phyloP scores from a whole-genome alignment of 2,329 filamentous ascomycete genomes.

The Talaromyces sp. region DNA sequence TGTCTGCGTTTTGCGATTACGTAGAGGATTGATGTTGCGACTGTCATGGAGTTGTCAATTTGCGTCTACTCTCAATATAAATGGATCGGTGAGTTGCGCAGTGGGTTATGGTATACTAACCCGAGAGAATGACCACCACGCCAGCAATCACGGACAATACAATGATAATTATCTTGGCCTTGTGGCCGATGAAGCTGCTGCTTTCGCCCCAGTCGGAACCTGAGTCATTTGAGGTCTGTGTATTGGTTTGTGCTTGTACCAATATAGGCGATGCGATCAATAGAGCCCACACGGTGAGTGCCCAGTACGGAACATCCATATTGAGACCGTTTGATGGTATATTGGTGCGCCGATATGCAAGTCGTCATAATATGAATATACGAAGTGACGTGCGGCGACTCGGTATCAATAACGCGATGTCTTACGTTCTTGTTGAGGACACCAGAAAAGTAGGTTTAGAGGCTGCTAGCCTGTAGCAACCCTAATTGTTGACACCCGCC shows the following conservation, averaged over 20 bases:
- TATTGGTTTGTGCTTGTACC: background rate
- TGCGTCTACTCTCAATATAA: background rate
- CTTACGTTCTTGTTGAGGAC: background rate
- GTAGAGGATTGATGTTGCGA: constrained; percentile 65
- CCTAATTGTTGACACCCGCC: background rate
- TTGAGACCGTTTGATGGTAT: background rate
- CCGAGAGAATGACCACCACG: constrained; percentile 3
- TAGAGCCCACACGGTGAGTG: background rate
- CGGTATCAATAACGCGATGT: too few relatives aligned
- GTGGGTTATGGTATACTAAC: background rate
- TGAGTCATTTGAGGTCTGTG: background rate
- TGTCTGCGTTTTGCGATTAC: constrained; percentile 80
- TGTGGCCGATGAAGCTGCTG: background rate
- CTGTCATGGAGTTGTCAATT: constrained; percentile 39
- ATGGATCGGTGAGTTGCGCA: too few relatives aligned
- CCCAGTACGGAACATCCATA: background rate
- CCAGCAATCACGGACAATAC: constrained; percentile 14
- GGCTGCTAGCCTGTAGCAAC: background rate
- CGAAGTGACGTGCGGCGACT: too few relatives aligned
- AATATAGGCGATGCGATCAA: background rate
- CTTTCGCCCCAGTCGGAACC: background rate
- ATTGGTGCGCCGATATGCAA: background rate
- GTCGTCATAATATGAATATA: background rate
- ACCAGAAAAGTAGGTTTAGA: background rate
- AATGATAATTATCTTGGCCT: constrained; percentile 5